These are phyloP conservation scores for Lyophyllum atratum DNA, from an alignment of 768 basidiomycete species.

Conservation along the genomic window DNA sequence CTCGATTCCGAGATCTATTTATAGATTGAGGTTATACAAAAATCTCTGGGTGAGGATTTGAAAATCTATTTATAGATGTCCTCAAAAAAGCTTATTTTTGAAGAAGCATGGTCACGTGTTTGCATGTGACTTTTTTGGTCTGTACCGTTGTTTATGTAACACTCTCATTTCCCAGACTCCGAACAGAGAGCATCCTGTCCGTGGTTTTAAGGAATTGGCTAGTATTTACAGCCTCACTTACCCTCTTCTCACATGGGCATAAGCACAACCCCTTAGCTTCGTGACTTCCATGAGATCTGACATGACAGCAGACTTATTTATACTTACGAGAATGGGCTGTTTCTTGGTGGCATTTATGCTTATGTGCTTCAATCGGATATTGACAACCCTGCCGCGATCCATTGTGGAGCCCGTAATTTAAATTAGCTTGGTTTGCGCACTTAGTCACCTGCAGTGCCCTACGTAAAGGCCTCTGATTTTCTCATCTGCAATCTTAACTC, in stretches of 20 bases:
- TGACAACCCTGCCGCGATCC: conserved; percentile 14
- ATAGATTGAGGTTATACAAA: too few species aligned
- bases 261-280: neutral
- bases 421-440: conserved; percentile 6
- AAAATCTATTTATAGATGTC: too few species aligned
- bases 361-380: conserved; percentile 27
- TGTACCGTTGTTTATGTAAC: too few species aligned
- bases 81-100: too few species aligned
- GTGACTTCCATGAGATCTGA: neutral
- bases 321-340: conserved; percentile 21
- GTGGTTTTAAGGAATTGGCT: conserved; percentile 4
- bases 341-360: conserved; percentile 27
- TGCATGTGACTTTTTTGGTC: too few species aligned
- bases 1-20: too few species aligned
- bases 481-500: too few species aligned
- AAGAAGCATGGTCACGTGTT: too few species aligned
- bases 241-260: conserved; percentile 18
- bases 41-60: too few species aligned
- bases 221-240: conserved; percentile 11
- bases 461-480: too few species aligned
- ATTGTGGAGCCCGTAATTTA: conserved; percentile 17
- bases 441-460: conserved; percentile 26
- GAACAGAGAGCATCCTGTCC: neutral
- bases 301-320: too few species aligned
- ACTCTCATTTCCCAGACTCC: too few species aligned